Base-by-base conservation (phyloP, 805 yeast genomes). In the Wickerhamomyces queroliae region DNA sequence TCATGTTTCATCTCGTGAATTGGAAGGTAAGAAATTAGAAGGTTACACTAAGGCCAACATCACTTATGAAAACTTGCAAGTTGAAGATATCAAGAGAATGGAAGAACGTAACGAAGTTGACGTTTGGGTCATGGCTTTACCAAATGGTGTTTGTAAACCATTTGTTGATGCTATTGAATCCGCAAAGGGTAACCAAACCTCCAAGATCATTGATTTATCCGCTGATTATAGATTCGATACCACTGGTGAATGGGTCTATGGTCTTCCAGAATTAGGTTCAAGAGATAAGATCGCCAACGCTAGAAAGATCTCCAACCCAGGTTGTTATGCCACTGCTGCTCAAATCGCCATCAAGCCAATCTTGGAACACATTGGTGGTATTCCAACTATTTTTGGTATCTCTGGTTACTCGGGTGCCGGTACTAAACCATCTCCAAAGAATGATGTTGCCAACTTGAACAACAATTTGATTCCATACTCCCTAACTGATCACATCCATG, bases 371-470 rank as follows among this genome's bases (percentile, higher is more conserved):
- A 69, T 80, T 30, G 64, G 68, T 12, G 93, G 93, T 26, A 69
- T 73, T 22, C 98, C 99, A 37, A 69, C 88, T 4, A 72, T 91
- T 11, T 93, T 93, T 59, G 99, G 99, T 58, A 93, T 93, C 25
- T 87, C 96, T 36, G 99, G 99, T 36, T 93, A 91, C 62, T 93
- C 99, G 11, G 99, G 99, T 43, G 99, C 99, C 10, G 99, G 99
- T 49, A 90, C 99, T 28, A 93, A 95, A 67, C 99, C 99, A 42
- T 86, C 96, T 12, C 95, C 95, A 45, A 89, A 90, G 69, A 93
- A 93, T 59, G 97, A 93, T 60, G 67, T 83, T 36, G 71, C 78
- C 42, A 70, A 80, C 56, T 72, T 93, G 59, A 64, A 68, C 45
- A 77, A 93, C 66, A 93, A 93, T 66, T 69, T 93, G 59, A 86